Evolutionary conservation across 2,329 filamentous ascomycete genomes (phyloP), one percentile per base, ranked within the genome.

Genomic region (Apiospora hydei): DNA sequence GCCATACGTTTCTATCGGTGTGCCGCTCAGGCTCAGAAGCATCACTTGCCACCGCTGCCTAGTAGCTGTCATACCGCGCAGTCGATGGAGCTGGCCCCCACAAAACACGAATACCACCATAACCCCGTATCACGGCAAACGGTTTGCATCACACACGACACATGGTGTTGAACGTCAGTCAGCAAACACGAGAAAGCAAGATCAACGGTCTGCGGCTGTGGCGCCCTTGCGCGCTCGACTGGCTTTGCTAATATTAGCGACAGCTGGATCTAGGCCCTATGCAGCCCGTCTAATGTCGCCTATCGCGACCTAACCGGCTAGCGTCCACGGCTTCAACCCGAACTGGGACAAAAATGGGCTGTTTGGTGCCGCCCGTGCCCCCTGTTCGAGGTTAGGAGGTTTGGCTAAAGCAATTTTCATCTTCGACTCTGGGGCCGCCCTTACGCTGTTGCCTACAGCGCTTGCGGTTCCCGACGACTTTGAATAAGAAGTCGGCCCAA

Each of bases 241-340:
- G 0, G 53, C 7, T 61, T 38, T 64, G 57, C 57, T 64, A 64
- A 64, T 64, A n/a, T 64, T 64, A 64, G 57, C 57, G 34, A 64
- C 30, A 21, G 26, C 53, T n/a, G 21, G 34, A 21, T 61, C 53
- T 61, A 61, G 53, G 30, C 53, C 21, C 30, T 18, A 61, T 61
- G 16, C 53, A 38, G 53, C 4, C 18, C 53, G 21, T 38, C 30
- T 38, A 61, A 61, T 61, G 53, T 64, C 57, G 57, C 34, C 57
- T 41, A 64, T 41, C 57, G 34, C 38, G 30, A 38, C 30, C 57
- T n/a, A 41, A 64, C 4, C 34, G 57, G 57, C 57, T 61, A 61
- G 53, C 53, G 53, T 21, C 6, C 16, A 38, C 53, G 53, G 53
- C 18, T 11, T 21, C 14, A 7, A 16, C 16, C 53, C 53, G 53